Evolutionary conservation across 768 basidiomycete genomes (phyloP).

Genomic region (Suillus ampliporus): DNA sequence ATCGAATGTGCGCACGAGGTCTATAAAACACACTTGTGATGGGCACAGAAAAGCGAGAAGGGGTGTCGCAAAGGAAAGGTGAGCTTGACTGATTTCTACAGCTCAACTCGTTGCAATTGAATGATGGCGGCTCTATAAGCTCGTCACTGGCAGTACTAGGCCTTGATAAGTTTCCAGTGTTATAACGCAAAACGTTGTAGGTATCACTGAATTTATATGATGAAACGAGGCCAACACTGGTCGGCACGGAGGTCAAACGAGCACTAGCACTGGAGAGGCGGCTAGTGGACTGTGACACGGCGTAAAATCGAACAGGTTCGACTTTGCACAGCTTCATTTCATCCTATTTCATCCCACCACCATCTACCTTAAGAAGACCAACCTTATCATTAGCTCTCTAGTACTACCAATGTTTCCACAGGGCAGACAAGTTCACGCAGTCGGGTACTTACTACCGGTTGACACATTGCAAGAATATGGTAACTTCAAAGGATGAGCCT

Average conservation of each 20-base stretch:
- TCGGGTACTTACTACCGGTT: neutral
- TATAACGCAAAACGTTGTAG: neutral
- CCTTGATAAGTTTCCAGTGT: neutral
- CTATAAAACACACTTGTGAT: neutral
- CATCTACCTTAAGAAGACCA: neutral
- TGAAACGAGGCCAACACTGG: neutral
- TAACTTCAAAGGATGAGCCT: neutral
- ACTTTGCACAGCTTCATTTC: constrained; percentile 3
- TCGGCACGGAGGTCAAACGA: neutral
- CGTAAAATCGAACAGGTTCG: neutral
- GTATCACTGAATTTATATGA: constrained; percentile 3
- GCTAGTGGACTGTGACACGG: constrained; percentile 4
- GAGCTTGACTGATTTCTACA: neutral
- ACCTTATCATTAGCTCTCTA: neutral
- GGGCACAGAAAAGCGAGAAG: neutral
- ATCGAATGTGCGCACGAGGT: neutral
- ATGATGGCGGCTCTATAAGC: neutral
- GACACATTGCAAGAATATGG: neutral
- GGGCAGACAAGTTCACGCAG: neutral
- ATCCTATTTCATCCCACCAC: neutral
- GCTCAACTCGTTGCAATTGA: neutral
- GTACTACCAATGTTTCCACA: neutral
- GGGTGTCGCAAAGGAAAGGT: neutral
- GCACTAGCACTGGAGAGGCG: constrained; percentile 6
- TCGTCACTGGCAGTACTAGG: neutral